phyloP scores from a whole-genome alignment of 108 stramenopile genomes.

The Skeletonema marinoi region DNA sequence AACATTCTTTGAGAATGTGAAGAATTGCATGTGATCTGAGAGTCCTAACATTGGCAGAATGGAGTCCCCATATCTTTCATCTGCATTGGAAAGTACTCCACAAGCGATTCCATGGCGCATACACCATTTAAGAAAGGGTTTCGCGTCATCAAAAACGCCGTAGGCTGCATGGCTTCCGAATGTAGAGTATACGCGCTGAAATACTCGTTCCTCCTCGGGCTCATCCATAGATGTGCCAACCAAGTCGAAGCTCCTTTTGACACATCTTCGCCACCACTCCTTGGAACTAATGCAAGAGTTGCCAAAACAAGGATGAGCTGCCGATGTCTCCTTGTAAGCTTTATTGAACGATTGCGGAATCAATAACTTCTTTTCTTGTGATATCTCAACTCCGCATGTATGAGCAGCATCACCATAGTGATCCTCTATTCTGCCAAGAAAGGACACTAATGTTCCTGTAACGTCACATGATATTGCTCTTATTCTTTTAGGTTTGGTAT shows the following conservation, averaged over 20 bases:
- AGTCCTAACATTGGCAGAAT: conserved; percentile 79
- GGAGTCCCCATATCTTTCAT: conserved; percentile 75
- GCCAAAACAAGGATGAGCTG: conserved; percentile 67
- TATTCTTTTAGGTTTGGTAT: conserved; percentile 23
- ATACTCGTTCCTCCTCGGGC: conserved; percentile 55
- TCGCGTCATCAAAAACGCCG: conserved; percentile 62
- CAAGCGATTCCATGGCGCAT: conserved; percentile 57
- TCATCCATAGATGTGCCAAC: conserved; percentile 48
- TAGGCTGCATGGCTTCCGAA: conserved; percentile 69
- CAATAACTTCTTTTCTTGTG: conserved; percentile 26
- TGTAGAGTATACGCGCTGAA: conserved; percentile 66
- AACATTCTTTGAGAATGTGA: conserved; percentile 69
- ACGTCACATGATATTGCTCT: conserved; percentile 75
- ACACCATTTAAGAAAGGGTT: conserved; percentile 67
- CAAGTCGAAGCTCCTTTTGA: conserved; percentile 38
- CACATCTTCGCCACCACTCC: conserved; percentile 64
- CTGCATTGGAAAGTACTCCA: conserved; percentile 76
- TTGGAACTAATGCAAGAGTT: conserved; percentile 59
- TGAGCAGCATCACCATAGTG: conserved; percentile 70
- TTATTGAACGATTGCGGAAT: conserved; percentile 40
- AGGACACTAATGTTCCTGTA: conserved; percentile 72
- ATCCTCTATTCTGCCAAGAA: conserved; percentile 63
- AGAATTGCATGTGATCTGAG: conserved; percentile 66
- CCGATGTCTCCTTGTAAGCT: conserved; percentile 58
- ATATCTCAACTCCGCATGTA: conserved; percentile 54